Base-by-base conservation (phyloP, 2,329 filamentous ascomycete species). In the Coniochaeta ligniaria region DNA sequence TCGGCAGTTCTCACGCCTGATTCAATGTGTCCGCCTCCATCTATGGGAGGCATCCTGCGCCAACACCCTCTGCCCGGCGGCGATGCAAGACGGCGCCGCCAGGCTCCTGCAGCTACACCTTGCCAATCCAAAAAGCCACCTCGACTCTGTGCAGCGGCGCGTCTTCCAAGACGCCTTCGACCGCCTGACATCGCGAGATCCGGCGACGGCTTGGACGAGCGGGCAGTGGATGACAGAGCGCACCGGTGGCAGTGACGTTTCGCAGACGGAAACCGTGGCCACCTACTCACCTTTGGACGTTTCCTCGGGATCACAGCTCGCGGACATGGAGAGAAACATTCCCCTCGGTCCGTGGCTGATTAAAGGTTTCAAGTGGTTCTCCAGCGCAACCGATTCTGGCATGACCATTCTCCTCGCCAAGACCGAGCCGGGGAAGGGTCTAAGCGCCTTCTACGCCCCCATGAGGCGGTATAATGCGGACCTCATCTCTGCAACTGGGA, bases 171-270 rank as follows among this genome's bases (percentile, higher is more conserved):
- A 82, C 45, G 82, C 82, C 3, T 84, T 80, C 63, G 67, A 73
- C 6, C 80, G 80, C 14, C 73, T 90, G 3, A 83, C 75, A 1
- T 83, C 80, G 4, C 75, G 81, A 5, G 78, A 87, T 26, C 73
- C 77, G 0, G 60, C 66, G 0, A 64, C 72, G 20, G 82, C 83
- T 0, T 91, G 88, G 88, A 91, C 87, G 0, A 88, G 83, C 45
- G 88, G 88, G 0, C 88, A 91, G 69, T 91, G 89, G 88, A 91
- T 91, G 88, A 91, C 88, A 0, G 88, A 91, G 66, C 78, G 88
- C 2, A 78, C 80, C 0, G 88, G 88, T 1, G 88, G 88, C 0
- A 89, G 85, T 63, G 88, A 91, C 66, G 86, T 91, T 1, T 84
- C 84, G 3, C 78, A 81, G 41, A 89, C 85, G 0, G 88, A 91